Evolutionary conservation across 1,284 basidiomycete species (phyloP).

Genomic region (Trichosporon ovoides): DNA sequence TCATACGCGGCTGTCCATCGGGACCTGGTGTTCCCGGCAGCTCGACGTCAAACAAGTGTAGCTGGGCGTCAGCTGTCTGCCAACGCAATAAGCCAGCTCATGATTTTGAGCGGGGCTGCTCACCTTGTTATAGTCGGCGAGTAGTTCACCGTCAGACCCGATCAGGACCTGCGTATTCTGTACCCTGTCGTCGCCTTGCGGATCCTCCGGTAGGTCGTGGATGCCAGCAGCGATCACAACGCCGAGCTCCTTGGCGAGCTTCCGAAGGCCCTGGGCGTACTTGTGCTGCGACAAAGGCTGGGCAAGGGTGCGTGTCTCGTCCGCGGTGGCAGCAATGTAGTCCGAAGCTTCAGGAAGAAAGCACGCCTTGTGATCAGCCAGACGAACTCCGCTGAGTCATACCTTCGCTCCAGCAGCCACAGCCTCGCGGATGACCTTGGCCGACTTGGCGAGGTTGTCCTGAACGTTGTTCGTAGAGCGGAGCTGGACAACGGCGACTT

Average conservation of each 20-base stretch:
- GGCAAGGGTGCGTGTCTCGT: constrained; percentile 35
- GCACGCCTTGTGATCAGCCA: constrained; percentile 32
- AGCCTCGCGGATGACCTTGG: constrained; percentile 47
- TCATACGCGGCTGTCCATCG: constrained; percentile 20
- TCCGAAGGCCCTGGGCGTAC: constrained; percentile 41
- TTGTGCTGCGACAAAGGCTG: constrained; percentile 31
- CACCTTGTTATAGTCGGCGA: constrained; percentile 49
- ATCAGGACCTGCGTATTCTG: constrained; percentile 54
- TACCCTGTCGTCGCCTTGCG: constrained; percentile 38
- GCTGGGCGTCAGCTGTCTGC: constrained; percentile 20
- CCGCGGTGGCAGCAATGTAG: constrained; percentile 50
- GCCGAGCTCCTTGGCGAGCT: constrained; percentile 43
- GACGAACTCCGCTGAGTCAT: background rate
- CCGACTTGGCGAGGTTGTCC: constrained; percentile 41
- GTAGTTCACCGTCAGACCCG: constrained; percentile 44
- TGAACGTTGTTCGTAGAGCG: constrained; percentile 37
- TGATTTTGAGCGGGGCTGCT: constrained; percentile 8
- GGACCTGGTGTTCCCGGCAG: constrained; percentile 25
- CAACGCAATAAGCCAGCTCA: background rate
- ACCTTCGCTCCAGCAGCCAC: constrained; percentile 48
- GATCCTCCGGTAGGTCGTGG: constrained; percentile 49
- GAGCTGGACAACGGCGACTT: constrained; percentile 40
- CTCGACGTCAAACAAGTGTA: constrained; percentile 55
- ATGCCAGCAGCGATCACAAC: constrained; percentile 51
- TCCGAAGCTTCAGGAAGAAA: constrained; percentile 54